phyloP scores from a whole-genome alignment of 2,329 filamentous ascomycete genomes.

The Diplocarpon mali region DNA sequence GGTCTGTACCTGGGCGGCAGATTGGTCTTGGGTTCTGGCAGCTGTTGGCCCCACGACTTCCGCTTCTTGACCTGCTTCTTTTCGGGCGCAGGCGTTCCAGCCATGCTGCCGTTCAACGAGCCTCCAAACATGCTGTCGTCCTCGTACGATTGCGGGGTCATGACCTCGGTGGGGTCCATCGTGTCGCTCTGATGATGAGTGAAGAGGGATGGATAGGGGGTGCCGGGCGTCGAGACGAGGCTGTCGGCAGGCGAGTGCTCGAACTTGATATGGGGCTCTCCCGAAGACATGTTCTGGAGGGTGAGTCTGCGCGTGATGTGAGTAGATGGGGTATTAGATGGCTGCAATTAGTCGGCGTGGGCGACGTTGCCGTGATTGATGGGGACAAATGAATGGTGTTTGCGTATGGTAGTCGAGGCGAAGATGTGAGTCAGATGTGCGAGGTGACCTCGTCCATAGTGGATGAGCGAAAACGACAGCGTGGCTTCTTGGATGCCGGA shows the following conservation, averaged over 20 bases:
- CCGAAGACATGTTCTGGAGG: neutral
- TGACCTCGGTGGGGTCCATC: slow-evolving; percentile 21
- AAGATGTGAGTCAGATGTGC: no score
- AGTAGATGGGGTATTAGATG: no score
- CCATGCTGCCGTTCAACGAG: slow-evolving; percentile 17
- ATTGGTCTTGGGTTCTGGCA: slow-evolving; percentile 93
- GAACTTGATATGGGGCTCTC: slow-evolving; percentile 20
- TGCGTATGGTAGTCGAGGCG: no score
- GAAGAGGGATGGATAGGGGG: slow-evolving; percentile 26
- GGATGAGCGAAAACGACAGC: neutral
- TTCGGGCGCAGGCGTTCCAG: slow-evolving; percentile 30
- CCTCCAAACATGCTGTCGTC: slow-evolving; percentile 26
- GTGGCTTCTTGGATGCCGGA: slow-evolving; percentile 5
- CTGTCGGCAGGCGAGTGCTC: slow-evolving; percentile 26
- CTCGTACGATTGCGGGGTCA: slow-evolving; percentile 27
- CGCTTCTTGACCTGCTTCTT: slow-evolving; percentile 84
- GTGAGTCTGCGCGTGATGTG: no score
- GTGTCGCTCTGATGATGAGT: slow-evolving; percentile 10
- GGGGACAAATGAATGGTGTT: no score
- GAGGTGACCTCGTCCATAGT: slow-evolving; percentile 3
- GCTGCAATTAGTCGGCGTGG: no score
- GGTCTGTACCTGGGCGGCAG: slow-evolving; percentile 68
- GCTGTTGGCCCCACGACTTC: slow-evolving; percentile 97
- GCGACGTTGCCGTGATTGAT: no score
- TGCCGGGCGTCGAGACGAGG: slow-evolving; percentile 25